phyloP scores from a whole-genome alignment of 805 yeast species.

The Hanseniaspora lachancei region DNA sequence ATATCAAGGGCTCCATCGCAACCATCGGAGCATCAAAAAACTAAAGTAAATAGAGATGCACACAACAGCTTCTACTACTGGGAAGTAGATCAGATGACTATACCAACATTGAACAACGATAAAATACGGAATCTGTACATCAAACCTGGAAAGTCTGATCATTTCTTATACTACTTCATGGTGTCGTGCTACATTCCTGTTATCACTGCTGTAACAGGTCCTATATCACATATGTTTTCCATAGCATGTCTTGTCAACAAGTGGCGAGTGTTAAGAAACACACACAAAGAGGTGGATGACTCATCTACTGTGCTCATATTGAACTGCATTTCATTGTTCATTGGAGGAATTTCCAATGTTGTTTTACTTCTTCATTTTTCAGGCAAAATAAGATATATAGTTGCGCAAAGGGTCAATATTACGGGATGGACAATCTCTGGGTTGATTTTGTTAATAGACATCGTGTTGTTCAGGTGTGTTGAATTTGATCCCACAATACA shows the following conservation, averaged over 20 bases:
- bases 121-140: slow-evolving; percentile 3
- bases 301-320: slow-evolving; percentile 36
- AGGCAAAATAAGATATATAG: slow-evolving; percentile 41
- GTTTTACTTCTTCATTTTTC: slow-evolving; percentile 61
- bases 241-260: slow-evolving; percentile 55
- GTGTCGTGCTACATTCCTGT: slow-evolving; percentile 62
- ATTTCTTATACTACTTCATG: slow-evolving; percentile 40
- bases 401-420: slow-evolving; percentile 51
- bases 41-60: background rate
- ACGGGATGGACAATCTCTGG: slow-evolving; percentile 53
- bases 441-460: slow-evolving; percentile 35
- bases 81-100: slow-evolving; percentile 9
- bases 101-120: slow-evolving; percentile 1
- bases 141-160: slow-evolving; percentile 7
- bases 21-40: background rate
- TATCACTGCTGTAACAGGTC: slow-evolving; percentile 65
- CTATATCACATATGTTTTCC: slow-evolving; percentile 61
- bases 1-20: background rate
- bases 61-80: background rate
- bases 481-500: slow-evolving; percentile 18
- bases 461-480: slow-evolving; percentile 18
- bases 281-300: slow-evolving; percentile 26
- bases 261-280: slow-evolving; percentile 39
- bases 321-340: slow-evolving; percentile 48
- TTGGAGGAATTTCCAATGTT: slow-evolving; percentile 57